Evolutionary conservation across 805 yeast species (phyloP), one percentile per base, ranked within the genome.

Genomic region (Clavispora asparagi): DNA sequence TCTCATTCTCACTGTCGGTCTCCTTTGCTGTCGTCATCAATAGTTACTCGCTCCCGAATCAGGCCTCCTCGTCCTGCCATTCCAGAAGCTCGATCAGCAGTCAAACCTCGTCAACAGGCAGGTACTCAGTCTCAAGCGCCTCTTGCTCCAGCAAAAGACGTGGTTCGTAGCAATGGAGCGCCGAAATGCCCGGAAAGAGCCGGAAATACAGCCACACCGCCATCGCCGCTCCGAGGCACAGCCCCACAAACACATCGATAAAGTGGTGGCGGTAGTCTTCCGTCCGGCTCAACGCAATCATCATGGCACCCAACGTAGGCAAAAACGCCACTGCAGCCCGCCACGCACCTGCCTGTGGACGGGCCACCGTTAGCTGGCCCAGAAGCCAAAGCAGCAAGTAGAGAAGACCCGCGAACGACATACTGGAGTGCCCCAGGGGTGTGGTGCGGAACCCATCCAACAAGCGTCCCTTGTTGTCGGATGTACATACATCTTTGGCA

Each of bases 211-310:
- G 67, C 74, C 79, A 74, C 63, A 66, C 68, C 0, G 91, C 92
- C 30, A 84, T 65, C 2, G 69, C 48, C 5, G 67, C 51, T 1
- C 99, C 99, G 3, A 92, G 59, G 1, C 71, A 14, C 27, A 85
- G 71, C 3, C 99, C 99, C 13, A 84, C 58, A 1, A 85, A 55
- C 1, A 94, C 85, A 64, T 92, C 99, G 14, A 87, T 71, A 60
- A 87, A 89, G 65, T 92, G 98, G 60, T 92, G 99, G 62, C 97
- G 77, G 66, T 91, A 91, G 65, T 92, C 99, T 57, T 86, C 85
- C 0, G 96, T 87, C 57, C 99, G 77, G 35, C 94, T 81, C 39
- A 87, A 64, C 0, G 97, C 98, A 54, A 92, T 82, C 52, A 83
- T 73, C 1, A 77, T 59, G 0, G 98, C 97, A 7, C 85, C 75